Base-by-base conservation (phyloP, 768 basidiomycete species). In the Tephrocybe sp. region DNA sequence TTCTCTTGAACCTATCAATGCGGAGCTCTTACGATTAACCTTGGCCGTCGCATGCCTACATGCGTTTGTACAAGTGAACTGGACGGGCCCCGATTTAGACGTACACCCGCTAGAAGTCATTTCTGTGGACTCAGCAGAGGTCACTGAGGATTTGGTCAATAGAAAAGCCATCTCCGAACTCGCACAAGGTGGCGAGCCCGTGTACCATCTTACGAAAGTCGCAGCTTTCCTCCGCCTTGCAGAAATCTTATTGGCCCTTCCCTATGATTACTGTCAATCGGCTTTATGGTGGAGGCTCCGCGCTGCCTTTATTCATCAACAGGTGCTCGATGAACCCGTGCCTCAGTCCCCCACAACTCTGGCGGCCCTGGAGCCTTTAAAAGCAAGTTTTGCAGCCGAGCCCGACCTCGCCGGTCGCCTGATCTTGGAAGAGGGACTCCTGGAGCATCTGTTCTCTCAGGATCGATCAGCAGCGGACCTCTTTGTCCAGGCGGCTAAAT, bases 41-140 rank as follows among this genome's bases (percentile, higher is more conserved):
- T 55, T 92, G 9, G 92, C 83, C 0, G 76, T 96, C 9, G 84
- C 92, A 5, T 87, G 86, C 54, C 74, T 98, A 19, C 92, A 97
- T 55, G 83, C 90, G 0, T 99, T 95, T 70, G 75, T 94, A 4
- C 97, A 99, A 65, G 77, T 75, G 24, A 99, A 99, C 68, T 99
- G 94, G 93, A 98, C 95, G 0, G 97, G 97, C 5, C 97, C 97
- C 2, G 79, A 89, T 59, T 77, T 97, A 35, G 71, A 83, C 51
- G 65, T 94, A 53, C 66, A 68, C 54, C 71, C 79, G 21, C 56
- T 74, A 40, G 74, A 79, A 46, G 55, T 77, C 31, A 54, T 78
- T 30, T 58, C 64, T 34, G 37, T 57, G 22, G 42, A 67, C 15
- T 59, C 71, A 32, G 56, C 58, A 24, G 54, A 64, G 7, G 19